A percentile compares a stretch with the other conserved stretches of the same genome.
Evolutionary conservation across 177 flowering plant species (phyloP).

Genomic region (Tripterygium wilfordii): DNA sequence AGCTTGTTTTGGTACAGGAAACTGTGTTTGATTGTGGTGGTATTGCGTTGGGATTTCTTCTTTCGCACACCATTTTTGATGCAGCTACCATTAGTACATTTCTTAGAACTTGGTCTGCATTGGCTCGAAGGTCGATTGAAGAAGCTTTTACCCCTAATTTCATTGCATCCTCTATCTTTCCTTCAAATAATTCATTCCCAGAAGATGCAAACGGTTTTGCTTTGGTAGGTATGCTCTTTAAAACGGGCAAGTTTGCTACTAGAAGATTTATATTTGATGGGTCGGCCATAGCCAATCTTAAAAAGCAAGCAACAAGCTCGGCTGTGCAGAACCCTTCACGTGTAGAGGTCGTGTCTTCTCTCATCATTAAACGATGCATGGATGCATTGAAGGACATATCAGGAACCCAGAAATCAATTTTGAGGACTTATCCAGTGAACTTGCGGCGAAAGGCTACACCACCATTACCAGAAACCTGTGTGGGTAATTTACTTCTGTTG

Average conservation of each 20-base stretch:
- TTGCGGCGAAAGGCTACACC: constrained; percentile 10
- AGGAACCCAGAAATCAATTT: not conserved
- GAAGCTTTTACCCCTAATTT: too few species aligned
- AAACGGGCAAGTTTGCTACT: not conserved
- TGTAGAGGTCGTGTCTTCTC: constrained; percentile 16
- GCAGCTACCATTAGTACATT: too few species aligned
- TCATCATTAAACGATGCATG: constrained; percentile 16
- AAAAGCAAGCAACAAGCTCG: constrained; percentile 1
- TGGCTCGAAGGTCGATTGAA: too few species aligned
- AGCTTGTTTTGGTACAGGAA: not conserved
- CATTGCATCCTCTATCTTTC: too few species aligned
- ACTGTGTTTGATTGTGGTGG: too few species aligned
- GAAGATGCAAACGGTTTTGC: not conserved
- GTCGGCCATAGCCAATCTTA: constrained; percentile 6
- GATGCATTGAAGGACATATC: not conserved
- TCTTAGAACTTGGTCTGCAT: too few species aligned
- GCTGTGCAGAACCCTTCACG: constrained; percentile 9
- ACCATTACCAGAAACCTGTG: constrained; percentile 3
- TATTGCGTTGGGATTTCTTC: too few species aligned
- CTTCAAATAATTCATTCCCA: too few species aligned
- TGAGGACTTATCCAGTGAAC: constrained; percentile 14
- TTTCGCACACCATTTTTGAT: too few species aligned
- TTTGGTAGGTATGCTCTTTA: not conserved
- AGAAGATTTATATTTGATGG: constrained; percentile 14
- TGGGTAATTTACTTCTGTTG: constrained; percentile 31